Evolutionary conservation across 768 basidiomycete species (phyloP), one percentile per base, ranked within the genome.

Genomic region (Termitomyces sp.): DNA sequence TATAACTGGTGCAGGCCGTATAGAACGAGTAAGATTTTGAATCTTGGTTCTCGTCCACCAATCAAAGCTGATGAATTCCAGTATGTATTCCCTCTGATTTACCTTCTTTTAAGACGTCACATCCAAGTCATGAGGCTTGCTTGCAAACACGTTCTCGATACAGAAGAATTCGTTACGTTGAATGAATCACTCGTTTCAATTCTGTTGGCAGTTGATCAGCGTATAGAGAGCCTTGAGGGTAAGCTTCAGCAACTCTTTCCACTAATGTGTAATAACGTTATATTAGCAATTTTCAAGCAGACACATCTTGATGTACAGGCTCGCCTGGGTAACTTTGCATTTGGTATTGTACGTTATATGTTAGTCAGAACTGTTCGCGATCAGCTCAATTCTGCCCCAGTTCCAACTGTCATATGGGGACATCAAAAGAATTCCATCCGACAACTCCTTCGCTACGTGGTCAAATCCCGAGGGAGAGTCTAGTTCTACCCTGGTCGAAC

Each of bases 51-150:
- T 28, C 10, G 26, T 14, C 23, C 23, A 12, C 31, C 26, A 21
- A 11, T 14, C 19, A 30, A 40, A 23, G 12, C 54, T 60, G 23
- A 60, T 23, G 38, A 15, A n/a, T 4, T 50, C n/a, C 43, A 75
- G 73, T 71, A 71, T 60, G 61, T 68, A 15, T 73, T 66, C 48
- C 72, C 73, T 17, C 50, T 75, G 4, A 60, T 75, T 9, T 73
- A 69, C 45, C 66, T 75, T 11, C 64, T 75, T 7, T 59, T 75
- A 11, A 58, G 62, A n/a, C 68, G 68, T 7, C 71, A 75, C 46
- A 40, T 71, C 14, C 67, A 70, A 44, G 64, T 71, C 12, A 64
- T 75, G 33, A 68, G 56, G 30, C 54, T 70, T 11, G 68, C 71
- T 10, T 73, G 70, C 61, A 69, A 68, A 37, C 71, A 75, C 55